Conservation (phyloP, 345 rosid species). For the Heritiera fomes region DNA sequence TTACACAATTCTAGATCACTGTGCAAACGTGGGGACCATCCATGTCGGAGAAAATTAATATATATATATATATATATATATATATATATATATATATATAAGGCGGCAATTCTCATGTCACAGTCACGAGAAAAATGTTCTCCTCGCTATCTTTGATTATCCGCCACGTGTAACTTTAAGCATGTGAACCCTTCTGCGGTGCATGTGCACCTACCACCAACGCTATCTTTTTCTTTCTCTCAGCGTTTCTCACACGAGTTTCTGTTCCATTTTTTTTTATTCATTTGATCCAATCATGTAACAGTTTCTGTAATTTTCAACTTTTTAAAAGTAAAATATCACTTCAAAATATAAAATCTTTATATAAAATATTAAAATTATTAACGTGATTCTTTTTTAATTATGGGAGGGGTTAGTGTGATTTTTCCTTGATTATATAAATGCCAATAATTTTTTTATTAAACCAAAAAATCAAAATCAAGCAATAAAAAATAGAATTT, state of each 20-base stretch:
- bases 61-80: too few relatives aligned
- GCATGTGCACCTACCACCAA: constrained; percentile 15
- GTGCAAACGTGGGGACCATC: neutral
- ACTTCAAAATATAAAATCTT: too few relatives aligned
- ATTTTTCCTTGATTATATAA: too few relatives aligned
- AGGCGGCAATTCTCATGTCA: constrained; percentile 8
- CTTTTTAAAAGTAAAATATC: too few relatives aligned
- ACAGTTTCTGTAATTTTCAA: too few relatives aligned
- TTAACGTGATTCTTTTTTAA: too few relatives aligned
- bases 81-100: neutral
- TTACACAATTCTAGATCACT: neutral
- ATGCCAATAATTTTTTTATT: too few relatives aligned
- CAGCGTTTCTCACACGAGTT: constrained; percentile 33
- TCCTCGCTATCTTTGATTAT: neutral
- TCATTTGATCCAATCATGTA: neutral
- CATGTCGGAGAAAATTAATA: neutral
- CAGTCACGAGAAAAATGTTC: constrained; percentile 15
- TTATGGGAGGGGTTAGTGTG: too few relatives aligned
- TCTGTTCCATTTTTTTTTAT: neutral
- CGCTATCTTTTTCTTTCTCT: neutral
- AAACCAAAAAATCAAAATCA: too few relatives aligned
- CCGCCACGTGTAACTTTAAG: constrained; percentile 22
- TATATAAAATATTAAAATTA: too few relatives aligned
- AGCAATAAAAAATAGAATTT: too few relatives aligned
- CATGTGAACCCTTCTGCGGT: neutral